Conservation (phyloP, 495 filamentous ascomycete genomes). For the Aspergillus indologenus region DNA sequence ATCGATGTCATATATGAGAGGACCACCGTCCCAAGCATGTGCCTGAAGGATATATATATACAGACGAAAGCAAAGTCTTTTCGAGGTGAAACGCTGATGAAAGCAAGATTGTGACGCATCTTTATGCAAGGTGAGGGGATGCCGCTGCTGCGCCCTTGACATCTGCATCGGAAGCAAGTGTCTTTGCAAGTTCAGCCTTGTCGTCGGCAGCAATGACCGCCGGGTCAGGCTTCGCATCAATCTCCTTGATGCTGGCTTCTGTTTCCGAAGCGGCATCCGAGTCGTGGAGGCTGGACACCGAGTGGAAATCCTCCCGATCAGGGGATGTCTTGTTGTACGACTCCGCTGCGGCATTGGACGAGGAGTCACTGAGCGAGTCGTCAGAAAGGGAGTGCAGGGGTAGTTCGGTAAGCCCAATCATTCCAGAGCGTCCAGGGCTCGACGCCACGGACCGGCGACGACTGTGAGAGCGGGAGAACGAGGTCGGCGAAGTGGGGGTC, state of each 20-base stretch:
- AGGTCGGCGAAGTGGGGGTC: conserved; percentile 20
- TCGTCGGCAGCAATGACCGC: not conserved
- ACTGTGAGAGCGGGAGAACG: conserved; percentile 16
- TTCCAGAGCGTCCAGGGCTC: conserved; percentile 22
- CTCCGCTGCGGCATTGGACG: conserved; percentile 22
- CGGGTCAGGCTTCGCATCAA: too few species aligned
- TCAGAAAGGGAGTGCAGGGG: conserved; percentile 24
- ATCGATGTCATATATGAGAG: conserved; percentile 1
- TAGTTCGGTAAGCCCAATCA: conserved; percentile 19
- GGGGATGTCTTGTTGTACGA: conserved; percentile 18
- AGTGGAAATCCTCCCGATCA: conserved; percentile 49
- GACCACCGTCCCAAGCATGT: not conserved
- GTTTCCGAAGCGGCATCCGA: conserved; percentile 17
- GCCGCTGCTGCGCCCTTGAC: not conserved
- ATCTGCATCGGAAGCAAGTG: conserved; percentile 6
- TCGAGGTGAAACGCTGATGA: not conserved
- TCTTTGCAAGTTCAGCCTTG: conserved; percentile 4
- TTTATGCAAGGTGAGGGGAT: conserved; percentile 1
- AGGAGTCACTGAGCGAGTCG: conserved; percentile 18
- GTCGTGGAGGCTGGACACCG: conserved; percentile 26
- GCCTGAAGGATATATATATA: conserved; percentile 6
- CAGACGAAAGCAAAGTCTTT: not conserved
- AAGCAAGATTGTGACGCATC: not conserved
- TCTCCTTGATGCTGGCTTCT: conserved; percentile 7
- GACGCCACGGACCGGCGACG: conserved; percentile 22